Percentiles rank a stretch among this genome's conserved stretches.
These are phyloP conservation scores for Sugiyamaella valdiviana DNA, from an alignment of 805 yeast species.

Conservation along the genomic window DNA sequence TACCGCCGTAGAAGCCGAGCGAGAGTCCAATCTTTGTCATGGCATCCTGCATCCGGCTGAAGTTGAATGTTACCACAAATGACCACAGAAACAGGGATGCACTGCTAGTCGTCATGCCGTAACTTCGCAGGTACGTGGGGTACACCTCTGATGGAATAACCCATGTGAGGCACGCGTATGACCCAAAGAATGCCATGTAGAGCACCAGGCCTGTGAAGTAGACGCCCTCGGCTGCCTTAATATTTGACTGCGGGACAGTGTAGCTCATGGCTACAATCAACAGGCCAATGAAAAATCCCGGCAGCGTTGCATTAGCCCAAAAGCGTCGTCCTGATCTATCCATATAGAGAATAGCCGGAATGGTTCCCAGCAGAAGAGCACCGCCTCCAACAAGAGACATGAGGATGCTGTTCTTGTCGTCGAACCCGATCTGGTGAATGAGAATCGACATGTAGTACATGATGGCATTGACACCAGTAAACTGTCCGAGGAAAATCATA, in stretches of 20 bases:
- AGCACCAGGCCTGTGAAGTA: conserved; percentile 57
- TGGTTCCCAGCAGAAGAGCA: conserved; percentile 53
- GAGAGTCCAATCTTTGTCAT: conserved; percentile 58
- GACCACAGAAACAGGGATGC: conserved; percentile 54
- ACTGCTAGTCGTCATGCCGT: conserved; percentile 60
- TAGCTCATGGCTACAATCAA: conserved; percentile 56
- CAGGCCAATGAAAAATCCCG: conserved; percentile 54
- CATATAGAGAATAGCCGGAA: conserved; percentile 48
- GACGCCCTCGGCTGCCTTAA: conserved; percentile 49
- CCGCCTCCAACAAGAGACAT: conserved; percentile 71
- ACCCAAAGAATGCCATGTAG: conserved; percentile 61
- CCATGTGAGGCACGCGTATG: conserved; percentile 64
- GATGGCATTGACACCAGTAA: conserved; percentile 63
- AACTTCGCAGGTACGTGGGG: conserved; percentile 50
- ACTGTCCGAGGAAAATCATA: conserved; percentile 49
- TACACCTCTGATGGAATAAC: conserved; percentile 63
- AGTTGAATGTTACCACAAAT: conserved; percentile 59
- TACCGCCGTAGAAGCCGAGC: conserved; percentile 62
- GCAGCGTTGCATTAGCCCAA: conserved; percentile 53
- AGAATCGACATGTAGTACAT: conserved; percentile 59
- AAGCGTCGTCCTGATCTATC: conserved; percentile 41
- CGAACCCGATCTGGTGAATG: conserved; percentile 51
- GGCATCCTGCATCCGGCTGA: conserved; percentile 48
- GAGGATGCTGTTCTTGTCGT: conserved; percentile 45
- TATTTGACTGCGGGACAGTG: conserved; percentile 35